These are phyloP conservation scores for Saturnispora bothae DNA, from an alignment of 805 yeast genomes.

Conservation along the genomic window DNA sequence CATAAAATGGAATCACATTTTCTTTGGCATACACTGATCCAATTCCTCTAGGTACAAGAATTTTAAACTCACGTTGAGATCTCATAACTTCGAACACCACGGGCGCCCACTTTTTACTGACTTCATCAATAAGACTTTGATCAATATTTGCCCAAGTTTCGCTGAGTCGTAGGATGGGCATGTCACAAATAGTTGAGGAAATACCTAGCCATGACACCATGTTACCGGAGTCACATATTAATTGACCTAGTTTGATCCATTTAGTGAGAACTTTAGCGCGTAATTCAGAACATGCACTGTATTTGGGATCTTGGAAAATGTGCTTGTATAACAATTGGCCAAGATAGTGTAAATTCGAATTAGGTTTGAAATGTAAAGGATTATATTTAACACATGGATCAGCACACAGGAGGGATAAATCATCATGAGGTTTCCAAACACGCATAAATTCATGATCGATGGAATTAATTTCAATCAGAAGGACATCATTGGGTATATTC, in stretches of 20 bases:
- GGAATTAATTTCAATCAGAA: slow-evolving; percentile 55
- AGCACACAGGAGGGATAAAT: slow-evolving; percentile 44
- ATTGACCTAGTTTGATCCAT: slow-evolving; percentile 81
- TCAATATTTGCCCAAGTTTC: slow-evolving; percentile 70
- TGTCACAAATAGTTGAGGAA: slow-evolving; percentile 71
- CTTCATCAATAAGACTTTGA: slow-evolving; percentile 43
- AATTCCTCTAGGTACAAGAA: slow-evolving; percentile 80
- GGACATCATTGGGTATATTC: slow-evolving; percentile 37
- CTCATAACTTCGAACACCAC: slow-evolving; percentile 83
- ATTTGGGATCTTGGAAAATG: slow-evolving; percentile 42
- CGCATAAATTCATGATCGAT: slow-evolving; percentile 57
- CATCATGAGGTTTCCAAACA: slow-evolving; percentile 71
- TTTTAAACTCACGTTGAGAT: slow-evolving; percentile 41
- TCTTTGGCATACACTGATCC: slow-evolving; percentile 68
- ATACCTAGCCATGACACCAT: slow-evolving; percentile 93
- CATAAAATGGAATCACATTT: slow-evolving; percentile 81
- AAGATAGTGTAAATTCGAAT: slow-evolving; percentile 61
- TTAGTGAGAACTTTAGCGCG: slow-evolving; percentile 61
- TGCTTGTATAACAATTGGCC: slow-evolving; percentile 64
- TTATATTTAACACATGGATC: slow-evolving; percentile 35
- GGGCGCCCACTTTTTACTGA: slow-evolving; percentile 83
- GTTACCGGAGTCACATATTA: slow-evolving; percentile 72
- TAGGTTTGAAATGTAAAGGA: slow-evolving; percentile 68
- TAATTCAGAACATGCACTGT: slow-evolving; percentile 26
- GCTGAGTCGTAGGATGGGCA: slow-evolving; percentile 65